phyloP scores from a whole-genome alignment of 495 filamentous ascomycete species.

The Penicillium paradoxum region DNA sequence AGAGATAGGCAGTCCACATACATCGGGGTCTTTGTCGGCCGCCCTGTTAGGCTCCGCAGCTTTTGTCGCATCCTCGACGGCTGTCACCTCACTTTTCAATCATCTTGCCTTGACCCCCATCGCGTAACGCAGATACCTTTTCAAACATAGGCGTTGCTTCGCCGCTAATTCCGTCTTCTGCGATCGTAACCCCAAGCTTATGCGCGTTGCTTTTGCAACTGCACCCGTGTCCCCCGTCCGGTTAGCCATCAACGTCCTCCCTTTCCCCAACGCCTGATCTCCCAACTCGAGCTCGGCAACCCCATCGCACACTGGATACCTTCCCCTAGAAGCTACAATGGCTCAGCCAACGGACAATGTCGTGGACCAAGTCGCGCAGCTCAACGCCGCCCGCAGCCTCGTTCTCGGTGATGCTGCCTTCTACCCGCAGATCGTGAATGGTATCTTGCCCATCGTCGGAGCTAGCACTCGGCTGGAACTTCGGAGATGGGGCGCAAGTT shows the following conservation, averaged over 20 bases:
- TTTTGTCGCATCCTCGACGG: conserved; percentile 5
- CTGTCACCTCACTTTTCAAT: background rate
- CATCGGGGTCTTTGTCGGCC: conserved; percentile 14
- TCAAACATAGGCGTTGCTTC: background rate
- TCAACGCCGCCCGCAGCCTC: conserved; percentile 80
- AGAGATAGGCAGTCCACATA: background rate
- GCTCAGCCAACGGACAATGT: conserved; percentile 50
- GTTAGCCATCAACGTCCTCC: background rate
- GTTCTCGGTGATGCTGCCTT: conserved; percentile 76
- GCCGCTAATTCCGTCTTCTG: background rate
- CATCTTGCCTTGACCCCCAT: background rate
- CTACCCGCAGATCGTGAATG: conserved; percentile 86
- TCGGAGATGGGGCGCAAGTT: conserved; percentile 93
- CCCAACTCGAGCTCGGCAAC: background rate
- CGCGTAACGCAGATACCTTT: background rate
- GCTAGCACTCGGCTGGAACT: conserved; percentile 68
- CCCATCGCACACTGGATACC: background rate
- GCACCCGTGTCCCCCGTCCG: conserved; percentile 3
- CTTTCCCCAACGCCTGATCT: background rate
- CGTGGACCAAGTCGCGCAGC: conserved; percentile 71
- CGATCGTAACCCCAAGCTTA: background rate
- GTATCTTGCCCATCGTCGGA: conserved; percentile 82
- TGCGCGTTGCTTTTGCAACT: conserved; percentile 13
- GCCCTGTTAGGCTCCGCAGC: conserved; percentile 14
- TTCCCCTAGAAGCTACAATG: conserved; percentile 28